Conservation (phyloP, 768 basidiomycete genomes). For the Goffeauzyma gilvescens region DNA sequence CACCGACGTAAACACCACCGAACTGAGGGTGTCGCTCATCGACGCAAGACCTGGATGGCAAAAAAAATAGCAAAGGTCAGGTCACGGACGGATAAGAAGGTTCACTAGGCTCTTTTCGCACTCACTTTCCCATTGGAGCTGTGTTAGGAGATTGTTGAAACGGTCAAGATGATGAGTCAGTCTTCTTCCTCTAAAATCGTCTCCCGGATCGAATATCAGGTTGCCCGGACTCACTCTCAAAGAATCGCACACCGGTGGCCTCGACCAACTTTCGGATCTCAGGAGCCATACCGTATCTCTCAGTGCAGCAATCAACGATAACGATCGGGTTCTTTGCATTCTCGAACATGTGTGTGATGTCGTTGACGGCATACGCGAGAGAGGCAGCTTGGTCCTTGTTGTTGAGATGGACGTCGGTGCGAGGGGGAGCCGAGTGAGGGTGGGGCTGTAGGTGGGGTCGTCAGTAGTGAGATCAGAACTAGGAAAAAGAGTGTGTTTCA, state of each 20-base stretch:
- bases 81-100: not conserved
- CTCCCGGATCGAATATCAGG: no score
- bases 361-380: constrained; percentile 49
- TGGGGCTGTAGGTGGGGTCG: constrained; percentile 15
- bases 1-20: constrained; percentile 30
- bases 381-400: constrained; percentile 10
- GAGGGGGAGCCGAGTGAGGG: constrained; percentile 27
- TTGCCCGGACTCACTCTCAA: constrained; percentile 22
- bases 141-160: not conserved
- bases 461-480: not conserved
- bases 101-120: not conserved
- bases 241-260: constrained; percentile 24
- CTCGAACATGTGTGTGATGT: constrained; percentile 48
- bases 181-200: not conserved
- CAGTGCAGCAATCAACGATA: constrained; percentile 31
- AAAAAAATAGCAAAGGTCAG: not conserved
- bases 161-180: not conserved
- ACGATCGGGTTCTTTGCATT: constrained; percentile 47
- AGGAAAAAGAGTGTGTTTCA: not conserved
- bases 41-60: constrained; percentile 11
- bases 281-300: constrained; percentile 27
- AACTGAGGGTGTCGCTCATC: constrained; percentile 29
- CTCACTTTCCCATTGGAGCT: constrained; percentile 13
- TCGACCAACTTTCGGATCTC: constrained; percentile 26
- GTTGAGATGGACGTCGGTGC: constrained; percentile 12